phyloP scores from a whole-genome alignment of 2,329 filamentous ascomycete genomes.

The Apiospora phragmitis region DNA sequence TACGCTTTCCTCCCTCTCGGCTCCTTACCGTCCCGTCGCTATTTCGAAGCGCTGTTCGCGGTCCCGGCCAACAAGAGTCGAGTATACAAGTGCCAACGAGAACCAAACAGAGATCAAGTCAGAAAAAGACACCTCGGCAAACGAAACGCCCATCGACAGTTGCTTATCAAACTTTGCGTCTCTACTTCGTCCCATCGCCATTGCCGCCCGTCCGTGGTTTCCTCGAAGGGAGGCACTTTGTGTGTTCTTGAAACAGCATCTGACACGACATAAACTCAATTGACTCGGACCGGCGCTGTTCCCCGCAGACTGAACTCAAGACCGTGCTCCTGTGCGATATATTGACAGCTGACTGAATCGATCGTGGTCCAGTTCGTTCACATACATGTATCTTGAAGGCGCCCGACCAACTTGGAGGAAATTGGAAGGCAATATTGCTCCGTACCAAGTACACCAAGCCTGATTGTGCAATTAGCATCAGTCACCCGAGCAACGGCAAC shows the following conservation, averaged over 20 bases:
- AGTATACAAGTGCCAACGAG: neutral
- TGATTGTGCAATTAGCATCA: neutral
- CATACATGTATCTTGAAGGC: constrained; percentile 5
- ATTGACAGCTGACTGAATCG: constrained; percentile 1
- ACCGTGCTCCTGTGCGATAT: neutral
- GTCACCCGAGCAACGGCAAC: neutral
- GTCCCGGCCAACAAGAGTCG: neutral
- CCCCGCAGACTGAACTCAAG: neutral
- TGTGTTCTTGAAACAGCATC: neutral
- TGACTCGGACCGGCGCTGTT: constrained; percentile 7
- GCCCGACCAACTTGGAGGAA: neutral
- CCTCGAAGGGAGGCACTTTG: neutral
- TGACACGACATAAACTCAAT: constrained; percentile 11
- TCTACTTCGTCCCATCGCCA: neutral
- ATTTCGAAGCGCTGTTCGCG: neutral
- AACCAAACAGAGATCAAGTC: neutral
- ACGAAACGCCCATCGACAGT: neutral
- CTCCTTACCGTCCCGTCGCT: neutral
- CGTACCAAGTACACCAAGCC: neutral
- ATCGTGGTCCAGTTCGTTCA: neutral
- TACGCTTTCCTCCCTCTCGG: neutral
- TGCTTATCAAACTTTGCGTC: neutral
- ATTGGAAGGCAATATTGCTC: neutral
- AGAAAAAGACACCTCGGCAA: neutral
- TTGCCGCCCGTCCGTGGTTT: neutral